Base-by-base conservation (phyloP, 805 yeast genomes). In the Lachancea cidri region DNA sequence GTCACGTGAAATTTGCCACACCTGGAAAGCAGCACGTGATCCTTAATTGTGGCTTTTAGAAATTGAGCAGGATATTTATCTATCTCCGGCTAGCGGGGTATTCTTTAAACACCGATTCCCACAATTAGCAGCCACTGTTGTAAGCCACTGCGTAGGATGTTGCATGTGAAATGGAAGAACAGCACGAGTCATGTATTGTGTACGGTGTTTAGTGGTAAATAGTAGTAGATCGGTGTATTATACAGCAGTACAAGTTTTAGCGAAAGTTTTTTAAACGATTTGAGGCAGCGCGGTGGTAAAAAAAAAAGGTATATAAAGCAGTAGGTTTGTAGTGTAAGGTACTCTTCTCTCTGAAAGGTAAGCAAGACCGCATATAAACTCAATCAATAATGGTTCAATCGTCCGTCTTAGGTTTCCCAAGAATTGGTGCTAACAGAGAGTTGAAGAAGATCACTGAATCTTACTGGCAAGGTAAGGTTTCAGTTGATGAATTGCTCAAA, bases 401-500 rank as follows among this genome's bases (percentile, higher is more conserved):
- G 53, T 81, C 96, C 66, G 94, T 93, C 61, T 81, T 93, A 74
- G 98, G 98, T 71, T 93, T 93, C 93, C 98, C 98, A 75, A 93
- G 98, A 79, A 93, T 91, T 66, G 98, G 98, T 65, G 93, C 96
- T 62, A 88, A 88, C 77, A 93, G 98, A 81, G 98, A 93, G 77
- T 83, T 93, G 72, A 93, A 93, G 77, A 93, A 93, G 75, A 86
- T 87, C 71, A 93, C 98, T 58, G 98, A 93, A 77, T 85, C 95
- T 68, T 93, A 93, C 91, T 93, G 98, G 98, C 69, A 79, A 57
- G 97, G 97, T 68, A 91, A 89, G 76, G 82, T 82, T 61, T 61
- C 83, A 50, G 85, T 77, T 53, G 98, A 86, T 48, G 95, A 87
- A 63, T 81, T 93, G 56, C 71, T 86, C 69, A 78, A 86, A 62